phyloP scores from a whole-genome alignment of 768 basidiomycete species.

The Chalciporus chontae region DNA sequence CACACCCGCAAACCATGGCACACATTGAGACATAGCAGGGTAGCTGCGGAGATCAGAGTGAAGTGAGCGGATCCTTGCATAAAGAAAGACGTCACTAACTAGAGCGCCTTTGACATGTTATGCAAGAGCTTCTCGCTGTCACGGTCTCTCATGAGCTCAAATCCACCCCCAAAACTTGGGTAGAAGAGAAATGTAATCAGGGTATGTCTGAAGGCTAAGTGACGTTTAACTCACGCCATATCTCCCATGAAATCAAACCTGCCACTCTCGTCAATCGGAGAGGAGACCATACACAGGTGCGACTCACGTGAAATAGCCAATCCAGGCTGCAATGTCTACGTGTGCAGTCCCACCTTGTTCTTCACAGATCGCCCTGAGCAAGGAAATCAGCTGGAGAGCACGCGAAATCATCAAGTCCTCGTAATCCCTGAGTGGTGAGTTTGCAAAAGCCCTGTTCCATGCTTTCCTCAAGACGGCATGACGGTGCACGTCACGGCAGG shows the following conservation, averaged over 20 bases:
- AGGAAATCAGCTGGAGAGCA: constrained; percentile 17
- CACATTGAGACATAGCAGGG: constrained; percentile 9
- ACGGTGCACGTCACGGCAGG: constrained; percentile 18
- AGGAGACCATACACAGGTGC: not conserved
- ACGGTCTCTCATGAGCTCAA: constrained; percentile 35
- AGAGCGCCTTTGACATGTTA: constrained; percentile 27
- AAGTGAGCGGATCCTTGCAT: constrained; percentile 3
- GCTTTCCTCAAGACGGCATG: constrained; percentile 25
- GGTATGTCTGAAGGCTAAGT: not conserved
- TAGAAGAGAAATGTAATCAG: not conserved
- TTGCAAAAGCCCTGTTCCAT: constrained; percentile 31
- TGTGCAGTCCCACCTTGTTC: constrained; percentile 9
- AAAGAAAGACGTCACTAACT: constrained; percentile 15
- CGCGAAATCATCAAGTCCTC: constrained; percentile 23
- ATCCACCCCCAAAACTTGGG: constrained; percentile 36
- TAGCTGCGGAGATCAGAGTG: constrained; percentile 4
- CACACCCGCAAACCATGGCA: constrained; percentile 26
- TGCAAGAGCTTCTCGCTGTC: constrained; percentile 32
- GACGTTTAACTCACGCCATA: constrained; percentile 23
- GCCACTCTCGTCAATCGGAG: not conserved
- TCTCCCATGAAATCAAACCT: constrained; percentile 29
- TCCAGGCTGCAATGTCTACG: constrained; percentile 19
- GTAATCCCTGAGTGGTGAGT: constrained; percentile 26
- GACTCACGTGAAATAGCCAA: constrained; percentile 21
- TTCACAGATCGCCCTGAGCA: constrained; percentile 10